A percentile compares a stretch with the other conserved stretches of the same genome.
phyloP scores from a whole-genome alignment of 768 basidiomycete genomes.

The Amanita subjunquillea region DNA sequence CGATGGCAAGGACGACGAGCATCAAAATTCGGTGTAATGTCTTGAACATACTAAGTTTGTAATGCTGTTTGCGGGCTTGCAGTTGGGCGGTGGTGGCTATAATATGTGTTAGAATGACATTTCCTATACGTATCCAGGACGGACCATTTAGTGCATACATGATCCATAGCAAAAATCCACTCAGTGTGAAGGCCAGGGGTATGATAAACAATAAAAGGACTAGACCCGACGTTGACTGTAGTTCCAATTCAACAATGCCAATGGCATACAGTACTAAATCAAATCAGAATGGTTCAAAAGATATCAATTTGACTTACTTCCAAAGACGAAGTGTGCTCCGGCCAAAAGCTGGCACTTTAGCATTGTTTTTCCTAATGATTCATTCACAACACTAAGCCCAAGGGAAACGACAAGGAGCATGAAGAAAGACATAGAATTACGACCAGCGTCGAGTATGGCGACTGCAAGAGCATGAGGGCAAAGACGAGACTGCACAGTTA shows the following conservation, averaged over 20 bases:
- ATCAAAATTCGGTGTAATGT: constrained; percentile 79
- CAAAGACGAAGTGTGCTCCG: constrained; percentile 84
- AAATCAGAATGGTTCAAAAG: neutral
- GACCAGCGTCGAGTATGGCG: constrained; percentile 88
- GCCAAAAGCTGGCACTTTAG: constrained; percentile 73
- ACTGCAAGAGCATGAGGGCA: constrained; percentile 33
- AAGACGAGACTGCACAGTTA: neutral
- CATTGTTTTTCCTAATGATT: constrained; percentile 82
- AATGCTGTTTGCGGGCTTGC: constrained; percentile 73
- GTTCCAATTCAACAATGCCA: constrained; percentile 86
- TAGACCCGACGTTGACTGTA: constrained; percentile 84
- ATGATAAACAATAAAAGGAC: constrained; percentile 84
- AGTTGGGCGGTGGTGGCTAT: constrained; percentile 85
- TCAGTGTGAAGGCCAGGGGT: constrained; percentile 91
- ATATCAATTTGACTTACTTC: constrained; percentile 50
- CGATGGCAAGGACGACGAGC: constrained; percentile 70
- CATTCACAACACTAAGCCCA: constrained; percentile 86
- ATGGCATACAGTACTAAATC: constrained; percentile 77
- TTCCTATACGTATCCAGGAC: constrained; percentile 10
- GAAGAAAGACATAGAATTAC: constrained; percentile 94
- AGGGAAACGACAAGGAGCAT: constrained; percentile 88
- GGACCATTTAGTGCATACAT: constrained; percentile 81
- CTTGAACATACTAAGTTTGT: constrained; percentile 85
- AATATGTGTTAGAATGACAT: constrained; percentile 3
- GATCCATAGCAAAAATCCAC: constrained; percentile 94